Conservation (phyloP, 345 rosid species). For the Syzygium oleosum region DNA sequence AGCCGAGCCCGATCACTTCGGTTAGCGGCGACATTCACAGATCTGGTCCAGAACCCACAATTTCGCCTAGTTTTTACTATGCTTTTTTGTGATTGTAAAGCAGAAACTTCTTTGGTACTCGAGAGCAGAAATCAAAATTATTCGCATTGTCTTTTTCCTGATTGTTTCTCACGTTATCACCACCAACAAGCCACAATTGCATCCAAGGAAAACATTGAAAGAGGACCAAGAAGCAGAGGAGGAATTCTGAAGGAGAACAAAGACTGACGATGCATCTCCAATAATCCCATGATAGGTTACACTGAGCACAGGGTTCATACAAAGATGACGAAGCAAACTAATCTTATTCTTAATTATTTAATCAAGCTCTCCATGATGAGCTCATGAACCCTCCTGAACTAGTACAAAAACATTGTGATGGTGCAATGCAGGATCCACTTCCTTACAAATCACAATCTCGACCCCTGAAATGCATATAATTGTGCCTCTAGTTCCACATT, state of each 20-base stretch:
- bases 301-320: background rate
- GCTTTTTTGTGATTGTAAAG: background rate
- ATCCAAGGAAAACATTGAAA: background rate
- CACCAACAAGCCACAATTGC: background rate
- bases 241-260: background rate
- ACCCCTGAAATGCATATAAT: background rate
- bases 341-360: background rate
- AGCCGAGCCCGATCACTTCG: rapidly evolving
- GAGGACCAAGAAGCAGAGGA: background rate
- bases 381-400: background rate
- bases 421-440: background rate
- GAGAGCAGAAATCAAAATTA: background rate
- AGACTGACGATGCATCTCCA: background rate
- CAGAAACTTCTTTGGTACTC: rapidly evolving
- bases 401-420: background rate
- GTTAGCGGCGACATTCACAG: background rate
- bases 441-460: background rate
- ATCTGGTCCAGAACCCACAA: background rate
- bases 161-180: background rate
- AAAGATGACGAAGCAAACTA: background rate
- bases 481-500: background rate
- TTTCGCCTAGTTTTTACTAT: background rate
- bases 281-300: background rate
- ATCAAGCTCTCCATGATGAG: background rate
- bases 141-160: background rate